phyloP scores from a whole-genome alignment of 352 stramenopile genomes.

The Phytophthora syringae region DNA sequence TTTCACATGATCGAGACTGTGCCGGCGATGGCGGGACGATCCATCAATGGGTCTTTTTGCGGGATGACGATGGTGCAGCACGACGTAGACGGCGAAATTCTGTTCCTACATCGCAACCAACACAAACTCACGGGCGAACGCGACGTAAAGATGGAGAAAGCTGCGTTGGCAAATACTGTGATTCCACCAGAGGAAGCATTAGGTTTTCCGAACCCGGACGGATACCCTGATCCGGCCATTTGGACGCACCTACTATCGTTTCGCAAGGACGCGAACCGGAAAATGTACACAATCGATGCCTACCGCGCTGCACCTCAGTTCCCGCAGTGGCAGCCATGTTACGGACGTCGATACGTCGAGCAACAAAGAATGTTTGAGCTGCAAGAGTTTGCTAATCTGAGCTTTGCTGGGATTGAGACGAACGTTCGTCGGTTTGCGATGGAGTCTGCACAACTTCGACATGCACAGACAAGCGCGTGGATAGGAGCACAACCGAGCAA shows the following conservation, averaged over 20 bases:
- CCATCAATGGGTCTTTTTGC: slow-evolving; percentile 49
- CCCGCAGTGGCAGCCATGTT: slow-evolving; percentile 60
- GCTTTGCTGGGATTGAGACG: slow-evolving; percentile 25
- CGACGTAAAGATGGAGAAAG: slow-evolving; percentile 19
- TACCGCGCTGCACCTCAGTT: slow-evolving; percentile 46
- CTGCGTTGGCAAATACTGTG: slow-evolving; percentile 8
- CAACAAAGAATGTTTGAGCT: slow-evolving; percentile 22
- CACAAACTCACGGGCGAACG: slow-evolving; percentile 42
- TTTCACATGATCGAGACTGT: slow-evolving; percentile 56
- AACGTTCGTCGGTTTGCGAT: slow-evolving; percentile 28
- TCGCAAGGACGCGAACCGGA: slow-evolving; percentile 39
- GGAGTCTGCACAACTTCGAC: slow-evolving; percentile 17
- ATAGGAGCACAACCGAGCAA: slow-evolving; percentile 8
- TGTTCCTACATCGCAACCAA: slow-evolving; percentile 63
- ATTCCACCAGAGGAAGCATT: slow-evolving; percentile 23
- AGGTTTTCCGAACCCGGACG: slow-evolving; percentile 20
- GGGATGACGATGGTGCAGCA: slow-evolving; percentile 61
- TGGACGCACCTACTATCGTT: slow-evolving; percentile 75
- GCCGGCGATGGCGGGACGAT: slow-evolving; percentile 39
- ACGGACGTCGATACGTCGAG: slow-evolving; percentile 38
- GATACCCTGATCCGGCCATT: slow-evolving; percentile 51
- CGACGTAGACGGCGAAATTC: slow-evolving; percentile 33
- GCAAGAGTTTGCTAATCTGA: slow-evolving; percentile 22
- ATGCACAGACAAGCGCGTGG: slow-evolving; percentile 19
- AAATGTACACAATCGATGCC: slow-evolving; percentile 59